phyloP scores from a whole-genome alignment of 148 eudicot species.

The Drosera capensis region DNA sequence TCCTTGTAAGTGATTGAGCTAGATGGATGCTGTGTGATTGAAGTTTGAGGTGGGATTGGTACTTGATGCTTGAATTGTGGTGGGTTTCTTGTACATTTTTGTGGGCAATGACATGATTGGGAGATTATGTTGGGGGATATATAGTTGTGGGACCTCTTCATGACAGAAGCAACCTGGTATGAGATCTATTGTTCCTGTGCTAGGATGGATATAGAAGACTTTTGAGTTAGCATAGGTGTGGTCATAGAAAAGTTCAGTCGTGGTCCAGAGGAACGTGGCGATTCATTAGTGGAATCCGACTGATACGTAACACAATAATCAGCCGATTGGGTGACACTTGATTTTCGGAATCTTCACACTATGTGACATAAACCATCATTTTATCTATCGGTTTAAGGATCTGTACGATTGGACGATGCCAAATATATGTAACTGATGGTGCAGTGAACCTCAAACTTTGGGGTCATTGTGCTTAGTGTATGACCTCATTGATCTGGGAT shows the following conservation, averaged over 20 bases:
- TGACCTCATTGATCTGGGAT: not conserved
- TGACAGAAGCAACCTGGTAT: conserved; percentile 13
- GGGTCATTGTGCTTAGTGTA: not conserved
- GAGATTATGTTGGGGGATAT: conserved; percentile 13
- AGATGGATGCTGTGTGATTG: conserved; percentile 7
- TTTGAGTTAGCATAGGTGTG: not conserved
- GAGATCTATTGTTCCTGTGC: conserved; percentile 6
- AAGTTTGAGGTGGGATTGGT: conserved; percentile 6
- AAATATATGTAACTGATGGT: not conserved
- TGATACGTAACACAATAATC: too few species aligned
- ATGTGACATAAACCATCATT: too few species aligned
- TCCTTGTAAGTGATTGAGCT: conserved; percentile 18
- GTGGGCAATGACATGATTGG: too few species aligned
- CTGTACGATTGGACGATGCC: conserved; percentile 1
- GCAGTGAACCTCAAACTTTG: not conserved
- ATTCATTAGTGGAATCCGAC: too few species aligned
- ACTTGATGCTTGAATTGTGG: too few species aligned
- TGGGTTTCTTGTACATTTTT: conserved; percentile 7
- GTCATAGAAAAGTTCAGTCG: too few species aligned
- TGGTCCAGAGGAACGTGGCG: too few species aligned
- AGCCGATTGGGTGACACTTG: too few species aligned
- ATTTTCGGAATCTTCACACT: too few species aligned
- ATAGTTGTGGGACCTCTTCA: conserved; percentile 36
- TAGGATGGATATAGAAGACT: not conserved
- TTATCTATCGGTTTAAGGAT: not conserved